Conservation (phyloP, 2,329 filamentous ascomycete genomes). For the Cordyceps militaris region DNA sequence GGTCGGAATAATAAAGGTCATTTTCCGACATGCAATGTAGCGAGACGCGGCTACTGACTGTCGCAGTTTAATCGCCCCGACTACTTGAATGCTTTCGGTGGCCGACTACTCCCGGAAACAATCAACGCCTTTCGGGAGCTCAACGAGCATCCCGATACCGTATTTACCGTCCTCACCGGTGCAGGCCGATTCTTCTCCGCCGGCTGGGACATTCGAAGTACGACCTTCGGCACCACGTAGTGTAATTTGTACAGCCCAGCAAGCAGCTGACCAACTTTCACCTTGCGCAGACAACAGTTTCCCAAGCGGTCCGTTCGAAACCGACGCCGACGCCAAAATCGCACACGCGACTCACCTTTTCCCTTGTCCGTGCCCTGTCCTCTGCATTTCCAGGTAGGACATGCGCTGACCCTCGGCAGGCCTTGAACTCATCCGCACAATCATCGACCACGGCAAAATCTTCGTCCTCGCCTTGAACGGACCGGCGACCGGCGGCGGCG, state of each 20-base stretch:
- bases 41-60: not conserved
- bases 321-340: not conserved
- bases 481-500: conserved; percentile 9
- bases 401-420: not conserved
- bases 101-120: not conserved
- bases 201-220: conserved; percentile 7
- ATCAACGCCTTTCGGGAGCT: conserved; percentile 11
- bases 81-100: conserved; percentile 5
- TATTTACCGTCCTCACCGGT: conserved; percentile 10
- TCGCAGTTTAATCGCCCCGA: conserved; percentile 7
- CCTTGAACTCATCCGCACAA: conserved; percentile 4
- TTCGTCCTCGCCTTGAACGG: conserved; percentile 10
- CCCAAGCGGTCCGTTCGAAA: not conserved
- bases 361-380: not conserved
- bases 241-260: too few species aligned
- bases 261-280: not conserved
- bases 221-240: not conserved
- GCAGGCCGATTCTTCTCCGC: conserved; percentile 10
- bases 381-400: not conserved
- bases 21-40: too few species aligned
- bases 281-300: too few species aligned
- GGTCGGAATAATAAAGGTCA: conserved; percentile 2
- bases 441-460: conserved; percentile 12
- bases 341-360: not conserved
- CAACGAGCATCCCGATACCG: conserved; percentile 9